Evolutionary conservation across 805 yeast genomes (phyloP).

Genomic region (Hanseniaspora jakobsenii): DNA sequence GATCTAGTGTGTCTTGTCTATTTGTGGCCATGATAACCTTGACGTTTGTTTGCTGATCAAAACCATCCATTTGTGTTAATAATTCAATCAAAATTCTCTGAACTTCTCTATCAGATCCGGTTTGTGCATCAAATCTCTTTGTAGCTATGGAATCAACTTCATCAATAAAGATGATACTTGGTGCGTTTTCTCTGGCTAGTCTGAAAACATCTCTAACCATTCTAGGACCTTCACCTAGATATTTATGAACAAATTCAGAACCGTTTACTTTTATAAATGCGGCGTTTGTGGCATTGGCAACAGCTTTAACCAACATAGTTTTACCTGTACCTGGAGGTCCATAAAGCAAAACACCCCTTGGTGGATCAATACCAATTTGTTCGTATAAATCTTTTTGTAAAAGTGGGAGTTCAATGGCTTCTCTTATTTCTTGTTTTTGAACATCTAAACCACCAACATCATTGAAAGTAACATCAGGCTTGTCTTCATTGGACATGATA

Average conservation of each 20-base stretch:
- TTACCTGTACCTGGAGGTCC: slow-evolving; percentile 99
- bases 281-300: slow-evolving; percentile 92
- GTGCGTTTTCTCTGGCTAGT: slow-evolving; percentile 93
- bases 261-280: slow-evolving; percentile 94
- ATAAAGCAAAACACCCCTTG: slow-evolving; percentile 89
- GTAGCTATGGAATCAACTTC: slow-evolving; percentile 99
- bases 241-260: slow-evolving; percentile 95
- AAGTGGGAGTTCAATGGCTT: slow-evolving; percentile 93
- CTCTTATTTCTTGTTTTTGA: slow-evolving; percentile 98
- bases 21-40: slow-evolving; percentile 99
- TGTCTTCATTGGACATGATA: slow-evolving; percentile 86
- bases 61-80: slow-evolving; percentile 98
- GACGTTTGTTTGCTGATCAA: slow-evolving; percentile 88
- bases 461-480: slow-evolving; percentile 84
- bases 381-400: slow-evolving; percentile 91
- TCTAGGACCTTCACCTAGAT: slow-evolving; percentile 98
- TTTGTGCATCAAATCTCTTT: slow-evolving; percentile 97
- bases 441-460: slow-evolving; percentile 98
- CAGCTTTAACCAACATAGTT: slow-evolving; percentile 97
- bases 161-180: slow-evolving; percentile 92
- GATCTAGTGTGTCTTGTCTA: slow-evolving; percentile 98
- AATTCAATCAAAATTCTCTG: slow-evolving; percentile 93
- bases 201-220: slow-evolving; percentile 98
- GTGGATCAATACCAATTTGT: slow-evolving; percentile 98
- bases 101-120: slow-evolving; percentile 99